Evolutionary conservation across 2,329 filamentous ascomycete genomes (phyloP).

Genomic region (Colletotrichum liaoningense): DNA sequence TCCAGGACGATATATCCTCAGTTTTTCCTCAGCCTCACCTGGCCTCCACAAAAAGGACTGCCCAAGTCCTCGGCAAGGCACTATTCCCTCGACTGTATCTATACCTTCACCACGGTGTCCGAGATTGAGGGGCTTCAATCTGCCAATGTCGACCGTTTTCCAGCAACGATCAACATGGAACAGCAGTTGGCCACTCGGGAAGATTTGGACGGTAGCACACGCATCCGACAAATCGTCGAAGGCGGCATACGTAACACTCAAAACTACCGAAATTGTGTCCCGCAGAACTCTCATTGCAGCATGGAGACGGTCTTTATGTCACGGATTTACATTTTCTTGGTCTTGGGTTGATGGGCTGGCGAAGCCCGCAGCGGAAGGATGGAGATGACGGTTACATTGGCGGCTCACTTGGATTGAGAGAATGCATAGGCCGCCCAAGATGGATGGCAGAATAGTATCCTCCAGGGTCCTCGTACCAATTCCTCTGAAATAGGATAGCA

Average conservation of each 20-base stretch:
- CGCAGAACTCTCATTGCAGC: neutral
- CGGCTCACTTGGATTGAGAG: slow-evolving; percentile 2
- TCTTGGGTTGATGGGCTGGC: slow-evolving; percentile 1
- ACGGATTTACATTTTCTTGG: neutral
- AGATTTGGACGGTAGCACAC: neutral
- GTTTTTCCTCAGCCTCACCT: neutral
- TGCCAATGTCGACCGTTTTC: neutral
- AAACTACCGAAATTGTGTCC: neutral
- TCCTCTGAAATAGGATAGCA: slow-evolving; percentile 6
- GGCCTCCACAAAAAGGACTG: neutral
- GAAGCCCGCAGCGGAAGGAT: neutral
- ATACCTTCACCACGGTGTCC: neutral
- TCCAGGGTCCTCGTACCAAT: neutral
- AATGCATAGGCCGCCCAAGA: neutral
- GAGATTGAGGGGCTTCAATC: neutral
- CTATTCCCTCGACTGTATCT: neutral
- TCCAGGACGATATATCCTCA: slow-evolving; percentile 17
- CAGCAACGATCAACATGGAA: neutral
- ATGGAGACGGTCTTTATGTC: neutral
- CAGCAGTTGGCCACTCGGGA: neutral
- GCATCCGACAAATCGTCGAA: neutral
- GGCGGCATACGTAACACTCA: neutral
- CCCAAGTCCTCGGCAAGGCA: neutral
- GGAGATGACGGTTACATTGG: neutral
- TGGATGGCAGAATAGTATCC: neutral